A percentile compares a stretch with the other conserved stretches of the same genome.
phyloP scores from a whole-genome alignment of 2,329 filamentous ascomycete species.

The Fusarium proliferatum region DNA sequence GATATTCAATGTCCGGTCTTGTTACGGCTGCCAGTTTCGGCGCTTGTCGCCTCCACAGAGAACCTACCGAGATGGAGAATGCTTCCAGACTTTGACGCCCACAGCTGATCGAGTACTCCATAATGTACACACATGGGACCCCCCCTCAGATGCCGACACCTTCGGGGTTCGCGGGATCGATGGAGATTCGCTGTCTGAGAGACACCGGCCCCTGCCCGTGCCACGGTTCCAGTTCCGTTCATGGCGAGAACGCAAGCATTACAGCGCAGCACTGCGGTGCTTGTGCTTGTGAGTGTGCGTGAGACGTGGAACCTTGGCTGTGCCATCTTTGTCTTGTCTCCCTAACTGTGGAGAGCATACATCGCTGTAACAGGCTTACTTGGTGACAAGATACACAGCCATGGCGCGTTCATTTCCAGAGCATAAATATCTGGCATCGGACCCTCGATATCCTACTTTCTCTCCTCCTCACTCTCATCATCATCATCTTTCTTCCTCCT shows the following conservation, averaged over 20 bases:
- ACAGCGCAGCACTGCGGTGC: conserved; percentile 10
- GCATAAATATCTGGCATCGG: conserved; percentile 44
- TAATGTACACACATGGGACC: conserved; percentile 8
- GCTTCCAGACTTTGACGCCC: conserved; percentile 18
- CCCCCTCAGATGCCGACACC: conserved; percentile 38
- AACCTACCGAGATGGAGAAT: conserved; percentile 15
- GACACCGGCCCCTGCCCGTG: conserved; percentile 20
- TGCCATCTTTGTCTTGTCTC: conserved; percentile 7
- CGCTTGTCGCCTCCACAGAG: conserved; percentile 2
- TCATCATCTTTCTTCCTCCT: conserved; percentile 34
- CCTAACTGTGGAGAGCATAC: conserved; percentile 5
- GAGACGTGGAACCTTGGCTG: conserved; percentile 40
- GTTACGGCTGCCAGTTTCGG: conserved; percentile 7
- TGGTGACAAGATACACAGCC: conserved; percentile 23
- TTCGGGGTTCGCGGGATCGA: conserved; percentile 45
- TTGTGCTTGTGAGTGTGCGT: conserved; percentile 13
- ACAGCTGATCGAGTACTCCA: conserved; percentile 6
- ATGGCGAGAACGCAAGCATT: conserved; percentile 17
- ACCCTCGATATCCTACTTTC: conserved; percentile 23
- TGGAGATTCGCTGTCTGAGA: conserved; percentile 41
- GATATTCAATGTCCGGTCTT: conserved; percentile 15
- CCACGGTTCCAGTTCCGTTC: conserved; percentile 35
- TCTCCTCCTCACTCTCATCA: conserved; percentile 36
- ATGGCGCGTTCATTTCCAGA: conserved; percentile 27
- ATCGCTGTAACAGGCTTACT: conserved; percentile 27